These are phyloP conservation scores for Kodamaea neixiangensis DNA, from an alignment of 805 yeast species.

Conservation along the genomic window DNA sequence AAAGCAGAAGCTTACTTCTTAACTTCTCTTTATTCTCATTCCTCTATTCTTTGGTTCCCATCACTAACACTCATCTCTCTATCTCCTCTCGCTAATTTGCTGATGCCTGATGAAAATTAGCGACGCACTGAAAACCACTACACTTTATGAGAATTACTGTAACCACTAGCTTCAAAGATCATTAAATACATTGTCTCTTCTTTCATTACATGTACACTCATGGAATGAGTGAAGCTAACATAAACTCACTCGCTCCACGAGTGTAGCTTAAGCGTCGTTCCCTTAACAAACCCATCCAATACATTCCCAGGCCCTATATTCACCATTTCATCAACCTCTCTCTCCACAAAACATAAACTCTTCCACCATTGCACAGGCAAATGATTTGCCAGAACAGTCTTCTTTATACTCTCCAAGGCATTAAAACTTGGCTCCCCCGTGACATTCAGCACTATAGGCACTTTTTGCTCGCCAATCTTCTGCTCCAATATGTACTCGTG, in stretches of 20 bases:
- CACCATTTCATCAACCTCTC: constrained; percentile 21
- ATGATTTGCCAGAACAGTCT: constrained; percentile 42
- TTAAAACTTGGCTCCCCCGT: constrained; percentile 27
- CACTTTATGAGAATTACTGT: too few relatives aligned
- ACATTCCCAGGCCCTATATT: constrained; percentile 44
- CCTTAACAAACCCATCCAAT: constrained; percentile 4
- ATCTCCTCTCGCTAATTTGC: too few relatives aligned
- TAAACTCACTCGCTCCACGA: neutral
- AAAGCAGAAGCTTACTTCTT: too few relatives aligned
- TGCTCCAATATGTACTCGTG: constrained; percentile 16
- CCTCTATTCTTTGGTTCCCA: too few relatives aligned
- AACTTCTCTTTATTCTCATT: too few relatives aligned
- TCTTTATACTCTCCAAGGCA: constrained; percentile 25
- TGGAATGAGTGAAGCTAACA: neutral
- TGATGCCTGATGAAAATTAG: too few relatives aligned
- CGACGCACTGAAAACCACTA: too few relatives aligned
- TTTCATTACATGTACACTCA: neutral
- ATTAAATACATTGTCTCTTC: too few relatives aligned
- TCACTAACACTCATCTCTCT: too few relatives aligned
- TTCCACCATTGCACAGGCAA: constrained; percentile 47
- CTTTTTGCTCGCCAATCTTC: constrained; percentile 12
- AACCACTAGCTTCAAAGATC: too few relatives aligned
- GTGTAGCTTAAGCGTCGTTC: too few relatives aligned
- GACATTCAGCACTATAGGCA: constrained; percentile 42
- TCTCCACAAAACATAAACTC: constrained; percentile 27